Evolutionary conservation across 2,329 filamentous ascomycete species (phyloP), one percentile per base, ranked within the genome.

Genomic region (Pleomassaria siparia): DNA sequence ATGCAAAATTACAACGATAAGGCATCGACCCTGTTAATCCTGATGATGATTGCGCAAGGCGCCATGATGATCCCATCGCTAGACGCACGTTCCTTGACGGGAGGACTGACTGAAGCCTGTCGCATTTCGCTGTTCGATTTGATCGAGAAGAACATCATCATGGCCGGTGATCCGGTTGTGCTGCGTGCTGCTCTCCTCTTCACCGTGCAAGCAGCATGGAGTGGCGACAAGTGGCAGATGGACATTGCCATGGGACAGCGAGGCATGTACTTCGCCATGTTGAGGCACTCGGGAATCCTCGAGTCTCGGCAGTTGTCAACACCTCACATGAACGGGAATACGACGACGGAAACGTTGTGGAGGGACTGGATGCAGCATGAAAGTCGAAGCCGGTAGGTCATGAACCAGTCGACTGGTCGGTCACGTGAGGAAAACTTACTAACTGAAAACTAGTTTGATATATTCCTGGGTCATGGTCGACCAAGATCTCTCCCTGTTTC

Each of bases 381-480:
- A 67, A 79, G 79, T 41, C 78, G 80, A 54, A 86, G 81, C 63
- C 76, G 82, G 80, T 83, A 72, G 68, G 76, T 67, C 32, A 47
- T 41, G 55, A 53, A 40, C 44, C 37, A 30, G 41, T 47, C 46
- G 56, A 48, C 42, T 16, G 41, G 43, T 26, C 24, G 41, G 48
- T 56, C 56, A 58, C 51, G 59, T 67, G 59, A 47, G 43, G 37
- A 50, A 42, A 46, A 40, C 52, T 62, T 53, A 62, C 55, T 60
- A 51, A 60, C 47, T 21, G 35, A 4, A 18, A 15, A 29, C 4
- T 37, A 86, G 85, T 55, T 74, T 89, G 25, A 81, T 87, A n/a
- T 88, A 89, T 69, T 87, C 85, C 45, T 89, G 85, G 83, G 82
- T 86, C 16, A 86, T 87, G 80, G 78, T 87, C 20, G 86, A 89